Conservation (phyloP, 2,329 filamentous ascomycete species). For the Polytolypa hystricis region DNA sequence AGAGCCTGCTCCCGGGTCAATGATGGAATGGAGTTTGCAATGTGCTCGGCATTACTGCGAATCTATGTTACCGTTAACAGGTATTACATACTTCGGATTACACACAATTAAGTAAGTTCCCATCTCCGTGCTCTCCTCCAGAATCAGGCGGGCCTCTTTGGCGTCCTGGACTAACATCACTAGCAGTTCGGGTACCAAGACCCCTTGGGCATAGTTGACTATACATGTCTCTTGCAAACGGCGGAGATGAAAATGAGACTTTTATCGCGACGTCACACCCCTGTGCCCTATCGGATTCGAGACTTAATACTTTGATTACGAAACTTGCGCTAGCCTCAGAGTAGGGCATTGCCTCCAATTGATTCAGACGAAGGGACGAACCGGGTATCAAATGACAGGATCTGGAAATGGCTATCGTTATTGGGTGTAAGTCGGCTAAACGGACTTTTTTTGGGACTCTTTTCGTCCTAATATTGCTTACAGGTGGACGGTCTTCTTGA, state of each 20-base stretch:
- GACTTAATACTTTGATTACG: not conserved
- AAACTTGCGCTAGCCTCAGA: not conserved
- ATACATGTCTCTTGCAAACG: conserved; percentile 1
- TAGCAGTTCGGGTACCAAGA: too few relatives aligned
- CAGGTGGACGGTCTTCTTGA: not conserved
- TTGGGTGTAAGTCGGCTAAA: not conserved
- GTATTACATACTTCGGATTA: too few relatives aligned
- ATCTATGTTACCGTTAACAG: too few relatives aligned
- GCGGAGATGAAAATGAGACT: not conserved
- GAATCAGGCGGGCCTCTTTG: too few relatives aligned
- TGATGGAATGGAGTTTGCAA: too few relatives aligned
- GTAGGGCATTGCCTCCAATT: conserved; percentile 1
- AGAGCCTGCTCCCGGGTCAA: too few relatives aligned
- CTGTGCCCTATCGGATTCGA: not conserved
- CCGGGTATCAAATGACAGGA: not conserved
- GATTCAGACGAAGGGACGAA: not conserved
- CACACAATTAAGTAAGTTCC: too few relatives aligned
- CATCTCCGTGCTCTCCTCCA: too few relatives aligned
- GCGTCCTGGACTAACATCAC: too few relatives aligned
- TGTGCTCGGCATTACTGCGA: too few relatives aligned
- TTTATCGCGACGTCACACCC: not conserved
- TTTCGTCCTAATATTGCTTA: not conserved
- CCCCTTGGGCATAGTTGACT: too few relatives aligned
- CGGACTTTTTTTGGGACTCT: not conserved
- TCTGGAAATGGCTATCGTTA: conserved; percentile 2